Evolutionary conservation across 768 basidiomycete species (phyloP).

Genomic region (Tulasnella sp.): DNA sequence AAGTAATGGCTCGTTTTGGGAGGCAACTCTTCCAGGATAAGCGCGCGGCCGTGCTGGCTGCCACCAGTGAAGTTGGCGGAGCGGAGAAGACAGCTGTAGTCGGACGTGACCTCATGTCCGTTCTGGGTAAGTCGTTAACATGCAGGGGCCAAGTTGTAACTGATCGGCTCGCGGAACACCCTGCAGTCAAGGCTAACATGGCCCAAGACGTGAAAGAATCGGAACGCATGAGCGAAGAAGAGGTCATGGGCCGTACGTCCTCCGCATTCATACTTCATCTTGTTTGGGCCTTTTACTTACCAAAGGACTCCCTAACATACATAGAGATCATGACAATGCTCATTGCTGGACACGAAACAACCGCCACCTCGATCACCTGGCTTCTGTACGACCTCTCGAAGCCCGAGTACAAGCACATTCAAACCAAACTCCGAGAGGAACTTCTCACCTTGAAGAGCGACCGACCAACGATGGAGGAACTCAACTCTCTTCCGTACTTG

Average conservation of each 20-base stretch:
- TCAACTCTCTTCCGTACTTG: constrained; percentile 28
- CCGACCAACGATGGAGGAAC: constrained; percentile 24
- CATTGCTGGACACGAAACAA: constrained; percentile 50
- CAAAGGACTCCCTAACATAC: too few relatives aligned
- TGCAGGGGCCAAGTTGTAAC: too few relatives aligned
- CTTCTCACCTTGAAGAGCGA: constrained; percentile 22
- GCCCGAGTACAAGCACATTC: constrained; percentile 28
- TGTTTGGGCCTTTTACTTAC: too few relatives aligned
- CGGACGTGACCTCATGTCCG: constrained; percentile 3
- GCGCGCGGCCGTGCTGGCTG: background rate
- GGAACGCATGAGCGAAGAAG: constrained; percentile 52
- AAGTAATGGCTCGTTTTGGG: constrained; percentile 1
- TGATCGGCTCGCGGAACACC: background rate
- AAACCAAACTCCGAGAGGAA: constrained; percentile 31
- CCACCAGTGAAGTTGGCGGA: background rate
- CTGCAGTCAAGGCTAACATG: constrained; percentile 51
- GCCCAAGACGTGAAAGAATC: constrained; percentile 48
- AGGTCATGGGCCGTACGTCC: constrained; percentile 49
- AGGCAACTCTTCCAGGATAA: background rate
- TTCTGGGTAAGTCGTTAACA: background rate
- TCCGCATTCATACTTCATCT: background rate
- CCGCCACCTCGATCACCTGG: constrained; percentile 22
- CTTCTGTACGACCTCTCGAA: background rate
- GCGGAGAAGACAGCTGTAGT: background rate
- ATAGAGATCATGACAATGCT: background rate